Conservation (phyloP, 345 rosid genomes). For the Salix udensis region DNA sequence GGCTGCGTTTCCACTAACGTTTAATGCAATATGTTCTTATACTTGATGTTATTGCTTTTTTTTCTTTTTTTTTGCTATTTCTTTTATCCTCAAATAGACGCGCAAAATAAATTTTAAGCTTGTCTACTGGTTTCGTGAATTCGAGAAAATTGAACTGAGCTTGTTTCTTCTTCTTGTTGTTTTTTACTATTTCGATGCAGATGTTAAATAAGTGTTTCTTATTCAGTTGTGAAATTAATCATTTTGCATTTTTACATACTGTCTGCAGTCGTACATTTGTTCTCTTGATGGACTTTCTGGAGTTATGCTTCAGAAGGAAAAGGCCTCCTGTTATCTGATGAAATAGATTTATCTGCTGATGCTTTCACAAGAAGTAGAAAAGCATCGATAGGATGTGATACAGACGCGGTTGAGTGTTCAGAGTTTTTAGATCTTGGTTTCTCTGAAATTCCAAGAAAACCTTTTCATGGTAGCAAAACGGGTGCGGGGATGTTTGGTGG, state of each 20-base stretch:
- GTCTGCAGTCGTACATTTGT: slow-evolving; percentile 11
- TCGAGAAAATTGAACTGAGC: not conserved
- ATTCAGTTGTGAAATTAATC: not conserved
- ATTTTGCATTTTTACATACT: not conserved
- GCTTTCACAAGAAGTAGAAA: slow-evolving; percentile 33
- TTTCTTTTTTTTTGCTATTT: not conserved
- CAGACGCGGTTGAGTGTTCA: slow-evolving; percentile 31
- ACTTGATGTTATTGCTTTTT: not conserved
- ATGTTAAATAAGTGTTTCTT: not conserved
- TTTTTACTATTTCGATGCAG: not conserved
- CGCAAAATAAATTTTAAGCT: not conserved
- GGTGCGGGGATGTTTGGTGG: slow-evolving; percentile 10
- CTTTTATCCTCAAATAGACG: not conserved
- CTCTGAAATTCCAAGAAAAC: slow-evolving; percentile 30
- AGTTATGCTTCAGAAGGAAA: slow-evolving; percentile 39
- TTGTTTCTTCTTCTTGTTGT: not conserved
- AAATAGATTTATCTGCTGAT: slow-evolving; percentile 39
- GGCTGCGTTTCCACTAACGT: not conserved
- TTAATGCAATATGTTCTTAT: not conserved
- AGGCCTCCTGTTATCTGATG: slow-evolving; percentile 34
- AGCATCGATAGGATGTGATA: slow-evolving; percentile 33
- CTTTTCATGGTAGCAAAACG: slow-evolving; percentile 24
- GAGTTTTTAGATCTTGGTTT: slow-evolving; percentile 33
- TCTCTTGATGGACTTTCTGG: slow-evolving; percentile 53
- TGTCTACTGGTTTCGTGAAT: not conserved